Percentiles rank a stretch among this genome's conserved stretches.
phyloP scores from a whole-genome alignment of 768 basidiomycete genomes.

The Megacollybia marginata region DNA sequence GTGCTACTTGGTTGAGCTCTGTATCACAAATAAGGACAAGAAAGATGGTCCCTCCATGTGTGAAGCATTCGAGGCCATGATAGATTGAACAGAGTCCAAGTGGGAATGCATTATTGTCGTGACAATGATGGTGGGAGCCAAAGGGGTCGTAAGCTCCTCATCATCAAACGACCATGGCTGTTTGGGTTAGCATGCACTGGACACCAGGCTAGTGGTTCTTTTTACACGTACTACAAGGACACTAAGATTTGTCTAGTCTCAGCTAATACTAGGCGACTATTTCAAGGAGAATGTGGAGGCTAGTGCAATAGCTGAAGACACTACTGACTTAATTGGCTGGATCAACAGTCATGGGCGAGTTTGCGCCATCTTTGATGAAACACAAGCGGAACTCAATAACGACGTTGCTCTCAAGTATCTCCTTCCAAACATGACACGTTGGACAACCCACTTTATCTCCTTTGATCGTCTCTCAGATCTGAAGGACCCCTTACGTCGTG shows the following conservation, averaged over 20 bases:
- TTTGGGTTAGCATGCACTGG: constrained; percentile 6
- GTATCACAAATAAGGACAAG: not conserved
- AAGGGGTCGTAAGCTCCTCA: constrained; percentile 3
- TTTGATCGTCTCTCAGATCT: constrained; percentile 2
- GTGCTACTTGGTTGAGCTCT: not conserved
- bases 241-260: too few species aligned
- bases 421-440: constrained; percentile 8
- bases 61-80: too few species aligned
- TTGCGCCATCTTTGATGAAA: constrained; percentile 2
- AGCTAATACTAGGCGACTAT: constrained; percentile 10
- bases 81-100: too few species aligned
- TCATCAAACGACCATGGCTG: constrained; percentile 2
- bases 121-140: constrained; percentile 12
- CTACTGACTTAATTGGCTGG: constrained; percentile 9
- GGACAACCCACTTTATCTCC: constrained; percentile 9
- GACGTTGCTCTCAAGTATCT: constrained; percentile 6
- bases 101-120: too few species aligned
- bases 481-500: constrained; percentile 1
- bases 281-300: constrained; percentile 8
- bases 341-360: constrained; percentile 3
- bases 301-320: not conserved
- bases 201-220: constrained; percentile 5
- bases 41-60: constrained; percentile 8
- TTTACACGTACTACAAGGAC: not conserved
- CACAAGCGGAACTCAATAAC: constrained; percentile 2